Percentiles rank a stretch among this genome's conserved stretches.
phyloP scores from a whole-genome alignment of 176 grass and related monocot species.

The barley (Hordeum vulgare) region DNA sequence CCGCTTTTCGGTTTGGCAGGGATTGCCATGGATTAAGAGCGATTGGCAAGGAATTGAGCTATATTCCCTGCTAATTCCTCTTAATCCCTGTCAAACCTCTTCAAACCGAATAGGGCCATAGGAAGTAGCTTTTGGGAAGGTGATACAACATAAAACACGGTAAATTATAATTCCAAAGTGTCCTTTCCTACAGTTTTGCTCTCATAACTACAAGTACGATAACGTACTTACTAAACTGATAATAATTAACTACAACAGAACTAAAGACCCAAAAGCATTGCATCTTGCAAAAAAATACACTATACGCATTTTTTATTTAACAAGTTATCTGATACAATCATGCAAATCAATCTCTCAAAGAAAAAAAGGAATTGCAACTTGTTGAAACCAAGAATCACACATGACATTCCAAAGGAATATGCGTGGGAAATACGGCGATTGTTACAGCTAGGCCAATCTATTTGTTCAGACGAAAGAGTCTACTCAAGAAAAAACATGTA shows the following conservation, averaged over 20 bases:
- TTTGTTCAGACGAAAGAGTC: not conserved
- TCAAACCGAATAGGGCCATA: not conserved
- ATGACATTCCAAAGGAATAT: not conserved
- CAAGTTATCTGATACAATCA: not conserved
- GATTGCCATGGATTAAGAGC: too few species aligned
- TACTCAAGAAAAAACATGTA: conserved; percentile 14
- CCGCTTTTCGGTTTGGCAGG: not conserved
- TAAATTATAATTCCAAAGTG: not conserved
- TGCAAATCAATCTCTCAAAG: not conserved
- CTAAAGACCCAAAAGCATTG: not conserved
- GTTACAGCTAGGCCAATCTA: not conserved
- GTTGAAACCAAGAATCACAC: not conserved
- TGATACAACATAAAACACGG: not conserved
- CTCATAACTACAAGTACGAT: not conserved
- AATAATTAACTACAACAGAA: not conserved
- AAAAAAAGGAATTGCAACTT: not conserved
- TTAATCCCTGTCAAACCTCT: too few species aligned
- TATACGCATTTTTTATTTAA: conserved; percentile 10
- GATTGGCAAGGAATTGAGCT: too few species aligned
- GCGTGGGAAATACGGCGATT: not conserved
- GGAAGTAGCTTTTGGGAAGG: not conserved
- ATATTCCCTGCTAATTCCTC: too few species aligned
- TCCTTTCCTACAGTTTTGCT: not conserved
- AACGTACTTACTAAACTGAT: not conserved
- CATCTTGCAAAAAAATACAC: not conserved